Conservation (phyloP, 2,329 filamentous ascomycete genomes). For the Penicillium sp. region DNA sequence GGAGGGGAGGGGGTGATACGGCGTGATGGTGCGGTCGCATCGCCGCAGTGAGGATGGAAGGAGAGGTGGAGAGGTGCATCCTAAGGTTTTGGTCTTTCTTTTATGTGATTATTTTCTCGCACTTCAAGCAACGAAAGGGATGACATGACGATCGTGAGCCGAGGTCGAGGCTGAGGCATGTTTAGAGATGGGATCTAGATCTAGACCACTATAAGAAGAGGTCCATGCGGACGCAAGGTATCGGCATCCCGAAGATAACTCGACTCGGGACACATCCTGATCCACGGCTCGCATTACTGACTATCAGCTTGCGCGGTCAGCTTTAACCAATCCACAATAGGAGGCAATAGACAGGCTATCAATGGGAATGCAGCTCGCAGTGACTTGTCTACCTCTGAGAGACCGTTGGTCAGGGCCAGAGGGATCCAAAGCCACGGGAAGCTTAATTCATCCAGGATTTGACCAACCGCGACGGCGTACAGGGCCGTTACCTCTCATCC, state of each 20-base stretch:
- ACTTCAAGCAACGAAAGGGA: neutral
- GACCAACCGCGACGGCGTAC: neutral
- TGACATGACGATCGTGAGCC: neutral
- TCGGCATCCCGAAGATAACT: constrained; percentile 5
- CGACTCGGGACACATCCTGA: constrained; percentile 1
- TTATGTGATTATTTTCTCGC: neutral
- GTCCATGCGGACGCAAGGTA: neutral
- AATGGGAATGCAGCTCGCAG: neutral
- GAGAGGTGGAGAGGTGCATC: constrained; percentile 12
- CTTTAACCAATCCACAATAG: neutral
- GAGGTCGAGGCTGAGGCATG: neutral
- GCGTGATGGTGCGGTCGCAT: constrained; percentile 27
- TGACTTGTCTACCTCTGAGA: neutral
- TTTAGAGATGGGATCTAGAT: neutral
- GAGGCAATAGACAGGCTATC: neutral
- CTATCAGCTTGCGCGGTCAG: neutral
- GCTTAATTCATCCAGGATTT: constrained; percentile 14
- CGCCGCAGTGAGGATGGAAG: constrained; percentile 16
- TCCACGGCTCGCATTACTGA: neutral
- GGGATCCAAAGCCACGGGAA: constrained; percentile 18
- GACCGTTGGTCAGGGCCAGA: constrained; percentile 9
- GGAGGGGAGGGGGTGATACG: constrained; percentile 26
- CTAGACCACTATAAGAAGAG: neutral
- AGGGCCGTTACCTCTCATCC: neutral
- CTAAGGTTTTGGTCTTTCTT: neutral